Evolutionary conservation across 2,329 filamentous ascomycete genomes (phyloP), one percentile per base, ranked within the genome.

Genomic region (Cephalotrichum gorgonifer): DNA sequence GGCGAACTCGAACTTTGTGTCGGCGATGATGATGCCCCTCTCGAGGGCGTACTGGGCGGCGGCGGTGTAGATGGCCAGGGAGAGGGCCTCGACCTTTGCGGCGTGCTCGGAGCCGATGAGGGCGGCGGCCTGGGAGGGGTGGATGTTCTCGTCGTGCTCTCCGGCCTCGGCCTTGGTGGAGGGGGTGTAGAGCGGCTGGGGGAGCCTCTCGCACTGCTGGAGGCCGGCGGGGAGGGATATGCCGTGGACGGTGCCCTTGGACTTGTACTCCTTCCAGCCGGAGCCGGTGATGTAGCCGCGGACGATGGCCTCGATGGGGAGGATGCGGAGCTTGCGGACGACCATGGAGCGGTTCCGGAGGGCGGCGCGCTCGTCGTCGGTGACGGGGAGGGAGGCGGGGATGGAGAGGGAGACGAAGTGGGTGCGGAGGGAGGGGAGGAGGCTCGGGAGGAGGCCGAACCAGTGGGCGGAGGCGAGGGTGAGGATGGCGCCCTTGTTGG

Each of bases 251-350:
- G 88, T 94, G 47, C 86, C 85, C 20, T 68, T 73, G 55, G 76
- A 74, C 61, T 79, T 70, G 70, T 93, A 76, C 69, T 95, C 88
- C 35, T 74, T 74, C 85, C 87, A 95, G 0, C 86, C 88, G 43
- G 81, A 86, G 41, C 89, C 89, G 6, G 89, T 89, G 62, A 95
- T 81, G 70, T 95, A 95, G 56, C 89, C 89, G 51, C 88, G 81
- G n/a, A 94, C 56, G 54, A 91, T 91, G 41, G 82, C 85, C 67
- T 91, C 86, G 54, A 94, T 74, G 23, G 86, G 86, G 51, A 94
- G 79, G 54, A 93, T 79, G 57, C 82, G 78, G 51, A 88, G 74
- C 54, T 79, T 80, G 53, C 82, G 79, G 49, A 91, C 85, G 55
- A 81, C 77, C 88, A 95, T 94, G 62, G 77, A 81, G 52, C 88